Evolutionary conservation across 2,329 filamentous ascomycete species (phyloP).

Genomic region (Chalara sp.): DNA sequence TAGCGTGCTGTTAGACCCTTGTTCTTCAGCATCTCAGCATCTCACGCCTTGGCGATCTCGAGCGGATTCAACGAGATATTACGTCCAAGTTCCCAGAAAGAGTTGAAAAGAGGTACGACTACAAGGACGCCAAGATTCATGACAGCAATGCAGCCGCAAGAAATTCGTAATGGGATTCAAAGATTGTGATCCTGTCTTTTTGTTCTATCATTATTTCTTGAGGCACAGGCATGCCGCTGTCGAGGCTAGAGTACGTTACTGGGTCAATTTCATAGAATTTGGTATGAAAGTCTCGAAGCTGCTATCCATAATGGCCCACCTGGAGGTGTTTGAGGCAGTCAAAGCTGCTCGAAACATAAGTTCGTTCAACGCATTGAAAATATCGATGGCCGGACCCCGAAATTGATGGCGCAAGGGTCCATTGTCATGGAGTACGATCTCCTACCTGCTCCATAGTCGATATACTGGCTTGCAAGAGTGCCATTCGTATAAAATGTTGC

Average conservation of each 20-base stretch:
- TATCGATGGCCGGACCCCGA: conserved; percentile 16
- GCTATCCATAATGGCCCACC: not conserved
- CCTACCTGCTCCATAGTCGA: not conserved
- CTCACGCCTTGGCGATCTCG: conserved; percentile 22
- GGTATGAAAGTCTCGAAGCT: not conserved
- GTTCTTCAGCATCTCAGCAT: conserved; percentile 10
- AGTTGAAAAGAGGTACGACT: conserved; percentile 13
- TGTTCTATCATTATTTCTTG: not conserved
- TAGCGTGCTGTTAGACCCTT: not conserved
- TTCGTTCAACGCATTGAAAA: conserved; percentile 5
- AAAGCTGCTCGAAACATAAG: conserved; percentile 5
- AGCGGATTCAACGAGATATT: conserved; percentile 19
- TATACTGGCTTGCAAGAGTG: not conserved
- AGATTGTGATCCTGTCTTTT: conserved; percentile 2
- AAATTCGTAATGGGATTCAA: conserved; percentile 7
- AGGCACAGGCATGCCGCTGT: not conserved
- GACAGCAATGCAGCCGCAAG: conserved; percentile 5
- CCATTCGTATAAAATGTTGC: not conserved
- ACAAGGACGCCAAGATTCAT: conserved; percentile 4
- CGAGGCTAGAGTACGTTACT: not conserved
- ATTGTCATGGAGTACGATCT: not conserved
- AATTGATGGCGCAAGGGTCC: conserved; percentile 2
- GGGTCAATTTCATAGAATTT: conserved; percentile 1
- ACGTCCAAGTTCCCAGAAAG: conserved; percentile 21
- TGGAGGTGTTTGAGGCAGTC: not conserved